Conservation (phyloP, 2,329 filamentous ascomycete genomes). For the Ophiostoma himal-ulmi region DNA sequence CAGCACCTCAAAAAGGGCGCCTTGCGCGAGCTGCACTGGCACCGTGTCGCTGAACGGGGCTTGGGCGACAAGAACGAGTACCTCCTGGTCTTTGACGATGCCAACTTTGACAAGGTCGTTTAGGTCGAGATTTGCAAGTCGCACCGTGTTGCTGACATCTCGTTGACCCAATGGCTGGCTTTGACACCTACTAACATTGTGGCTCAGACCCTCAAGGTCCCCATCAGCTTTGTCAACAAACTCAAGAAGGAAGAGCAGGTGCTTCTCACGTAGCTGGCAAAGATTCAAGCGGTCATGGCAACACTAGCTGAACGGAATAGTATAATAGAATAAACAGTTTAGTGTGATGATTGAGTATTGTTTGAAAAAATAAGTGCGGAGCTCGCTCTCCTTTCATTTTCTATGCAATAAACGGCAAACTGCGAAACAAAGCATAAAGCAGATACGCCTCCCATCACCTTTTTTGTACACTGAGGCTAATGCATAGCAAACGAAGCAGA, state of each 20-base stretch:
- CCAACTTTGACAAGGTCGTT: constrained; percentile 57
- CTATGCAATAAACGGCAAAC: background rate
- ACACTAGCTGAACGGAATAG: no score
- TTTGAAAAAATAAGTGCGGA: background rate
- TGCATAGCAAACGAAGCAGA: background rate
- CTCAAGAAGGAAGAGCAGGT: constrained; percentile 61
- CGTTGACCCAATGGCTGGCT: constrained; percentile 63
- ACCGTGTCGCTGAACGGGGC: constrained; percentile 62
- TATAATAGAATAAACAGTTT: background rate
- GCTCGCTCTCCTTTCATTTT: background rate
- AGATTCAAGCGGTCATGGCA: background rate
- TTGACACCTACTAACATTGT: constrained; percentile 60
- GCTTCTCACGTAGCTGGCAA: constrained; percentile 34
- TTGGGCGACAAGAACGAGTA: constrained; percentile 53
- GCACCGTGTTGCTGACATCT: constrained; percentile 60
- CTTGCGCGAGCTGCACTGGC: constrained; percentile 62
- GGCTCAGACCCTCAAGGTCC: constrained; percentile 54
- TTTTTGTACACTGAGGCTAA: background rate
- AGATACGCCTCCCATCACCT: constrained; percentile 5
- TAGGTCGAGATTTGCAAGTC: constrained; percentile 67
- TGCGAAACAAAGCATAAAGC: background rate
- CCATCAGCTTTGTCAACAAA: constrained; percentile 48
- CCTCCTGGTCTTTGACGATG: constrained; percentile 57
- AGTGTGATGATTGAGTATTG: background rate
- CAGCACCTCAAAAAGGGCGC: constrained; percentile 63